phyloP scores from a whole-genome alignment of 2,329 filamentous ascomycete species.

The Xylariales sp. region DNA sequence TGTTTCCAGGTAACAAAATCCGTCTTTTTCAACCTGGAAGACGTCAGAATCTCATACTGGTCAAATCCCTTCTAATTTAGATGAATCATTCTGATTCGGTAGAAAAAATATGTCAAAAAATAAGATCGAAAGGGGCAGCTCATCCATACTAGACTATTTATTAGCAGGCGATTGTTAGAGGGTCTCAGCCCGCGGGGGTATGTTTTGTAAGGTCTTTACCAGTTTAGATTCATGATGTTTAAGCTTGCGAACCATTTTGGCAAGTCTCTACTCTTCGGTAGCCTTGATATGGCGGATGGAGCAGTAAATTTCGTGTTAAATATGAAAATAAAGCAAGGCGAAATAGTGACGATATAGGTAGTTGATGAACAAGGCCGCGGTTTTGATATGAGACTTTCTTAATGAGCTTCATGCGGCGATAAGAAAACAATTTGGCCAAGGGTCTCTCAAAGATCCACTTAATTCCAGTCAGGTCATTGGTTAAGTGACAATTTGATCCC shows the following conservation, averaged over 20 bases:
- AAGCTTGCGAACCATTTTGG: conserved; percentile 89
- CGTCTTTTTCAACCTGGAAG: conserved; percentile 75
- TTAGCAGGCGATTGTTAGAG: conserved; percentile 28
- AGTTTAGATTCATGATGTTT: conserved; percentile 98
- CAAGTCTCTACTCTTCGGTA: neutral
- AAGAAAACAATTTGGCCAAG: conserved; percentile 27
- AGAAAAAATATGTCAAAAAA: neutral
- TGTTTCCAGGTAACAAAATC: conserved; percentile 96
- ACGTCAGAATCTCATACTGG: conserved; percentile 14
- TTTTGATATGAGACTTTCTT: conserved; percentile 10
- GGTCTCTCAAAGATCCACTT: conserved; percentile 3
- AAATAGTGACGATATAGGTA: neutral
- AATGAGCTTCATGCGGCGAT: conserved; percentile 3
- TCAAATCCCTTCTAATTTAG: neutral
- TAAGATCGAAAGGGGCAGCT: neutral
- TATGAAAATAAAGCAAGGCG: neutral
- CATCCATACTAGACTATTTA: conserved; percentile 31
- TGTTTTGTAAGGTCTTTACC: conserved; percentile 34
- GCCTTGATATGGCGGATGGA: neutral
- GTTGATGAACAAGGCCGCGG: neutral
- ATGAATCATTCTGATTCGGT: neutral
- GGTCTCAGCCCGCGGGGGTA: no score
- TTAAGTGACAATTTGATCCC: conserved; percentile 2
- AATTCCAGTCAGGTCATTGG: neutral
- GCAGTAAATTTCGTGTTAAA: neutral